Base-by-base conservation (phyloP, 306 rosid genomes). In the Quercus dentata region DNA sequence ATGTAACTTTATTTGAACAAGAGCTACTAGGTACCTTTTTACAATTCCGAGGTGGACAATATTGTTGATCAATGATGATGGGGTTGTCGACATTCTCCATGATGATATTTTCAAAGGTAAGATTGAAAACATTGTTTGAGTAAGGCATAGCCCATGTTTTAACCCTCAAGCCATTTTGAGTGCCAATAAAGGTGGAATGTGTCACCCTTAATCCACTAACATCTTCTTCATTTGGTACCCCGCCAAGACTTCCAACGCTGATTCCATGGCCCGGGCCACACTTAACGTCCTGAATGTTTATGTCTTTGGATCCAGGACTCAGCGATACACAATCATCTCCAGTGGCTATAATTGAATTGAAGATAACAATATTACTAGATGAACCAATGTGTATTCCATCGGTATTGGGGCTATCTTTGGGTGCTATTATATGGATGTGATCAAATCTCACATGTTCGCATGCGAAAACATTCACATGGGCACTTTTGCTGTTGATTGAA, bases 231-330 rank as follows among this genome's bases (percentile, higher is more conserved):
- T 41, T 41, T 41, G 11, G 46, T 8, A 41, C 11, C 46, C 46
- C 46, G 9, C 85, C 81, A 12, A 86, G 80, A 64, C 90, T 86
- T 10, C 87, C 88, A 2, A 87, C 38, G 27, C 87, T 84, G 15
- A 87, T 83, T 58, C 88, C 88, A 27, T 83, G 88, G 63, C 87
- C 87, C 0, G 82, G 87, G 6, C 90, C 87, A 3, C 89, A 83
- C 8, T 21, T 30, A 18, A 81, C 55, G 1, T 55, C 21, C 4
- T 54, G 27, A 18, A 86, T 56, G 2, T 64, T 30, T 0, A 86
- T 9, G 46, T 10, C 4, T 2, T n/a, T 33, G 2, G 41, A 13
- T 1, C 85, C 87, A 0, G 76, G 63, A 19, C 84, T 72, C 19
- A 86, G 11, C 2, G 87, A 70, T 12, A 80, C n/a, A 73, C 89